A percentile compares a stretch with the other conserved stretches of the same genome.
phyloP scores from a whole-genome alignment of 2,329 filamentous ascomycete genomes.

The Trichoderma guizhouense region DNA sequence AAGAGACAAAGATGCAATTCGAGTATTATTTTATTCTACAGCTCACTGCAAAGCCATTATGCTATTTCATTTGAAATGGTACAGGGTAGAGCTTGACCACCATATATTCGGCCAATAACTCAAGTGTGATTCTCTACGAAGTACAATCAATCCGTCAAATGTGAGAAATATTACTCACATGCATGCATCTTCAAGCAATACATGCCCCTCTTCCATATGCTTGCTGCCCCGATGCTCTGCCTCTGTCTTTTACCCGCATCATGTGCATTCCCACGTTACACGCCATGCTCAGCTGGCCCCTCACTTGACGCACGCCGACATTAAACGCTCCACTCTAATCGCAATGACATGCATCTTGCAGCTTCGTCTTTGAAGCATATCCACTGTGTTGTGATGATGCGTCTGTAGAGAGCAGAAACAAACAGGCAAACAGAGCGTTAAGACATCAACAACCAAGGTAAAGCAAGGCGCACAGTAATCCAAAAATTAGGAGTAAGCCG shows the following conservation, averaged over 20 bases:
- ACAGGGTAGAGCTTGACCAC: background rate
- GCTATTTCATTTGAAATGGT: background rate
- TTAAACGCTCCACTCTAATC: background rate
- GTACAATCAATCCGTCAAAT: background rate
- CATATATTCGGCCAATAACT: background rate
- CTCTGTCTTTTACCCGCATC: background rate
- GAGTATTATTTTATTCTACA: background rate
- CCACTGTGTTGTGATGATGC: background rate
- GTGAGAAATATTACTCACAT: background rate
- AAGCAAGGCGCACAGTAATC: background rate
- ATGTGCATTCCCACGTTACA: background rate
- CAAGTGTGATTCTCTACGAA: no score
- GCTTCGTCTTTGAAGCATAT: background rate
- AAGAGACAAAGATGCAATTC: background rate
- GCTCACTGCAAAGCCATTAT: background rate
- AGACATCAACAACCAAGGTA: background rate
- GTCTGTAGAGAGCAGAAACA: background rate
- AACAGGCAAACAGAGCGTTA: background rate
- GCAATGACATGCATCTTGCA: conserved; percentile 1
- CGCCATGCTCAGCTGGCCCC: background rate
- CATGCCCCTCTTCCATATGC: no score
- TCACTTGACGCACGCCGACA: background rate
- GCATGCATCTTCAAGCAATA: background rate
- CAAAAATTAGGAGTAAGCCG: background rate
- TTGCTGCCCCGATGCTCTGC: background rate